Evolutionary conservation across 1,139 yeast genomes (phyloP), one percentile per base, ranked within the genome.

Genomic region (Suhomyces coccinellae): DNA sequence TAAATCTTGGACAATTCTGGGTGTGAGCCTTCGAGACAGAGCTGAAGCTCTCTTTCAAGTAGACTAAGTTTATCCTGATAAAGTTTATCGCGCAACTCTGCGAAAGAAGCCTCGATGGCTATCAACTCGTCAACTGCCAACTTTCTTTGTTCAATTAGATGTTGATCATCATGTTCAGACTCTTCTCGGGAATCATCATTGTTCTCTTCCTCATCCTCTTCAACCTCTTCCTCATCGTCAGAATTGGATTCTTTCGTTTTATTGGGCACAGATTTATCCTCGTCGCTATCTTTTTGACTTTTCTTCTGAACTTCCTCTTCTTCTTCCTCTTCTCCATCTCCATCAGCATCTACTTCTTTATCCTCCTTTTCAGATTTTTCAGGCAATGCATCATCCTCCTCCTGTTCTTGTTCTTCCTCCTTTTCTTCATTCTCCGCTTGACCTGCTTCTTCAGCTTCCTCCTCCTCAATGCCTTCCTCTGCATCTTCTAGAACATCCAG

Each of bases 1-100:
- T 87, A 86, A 27, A 78, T 76, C 52, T 76, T 76, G n/a, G 80
- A 63, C 36, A 79, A 66, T 57, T 91, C 97, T 0, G 98, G 98
- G 62, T 93, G 99, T 17, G 91, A 80, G 6, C 97, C 97, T 54
- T 85, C 87, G 29, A 85, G 71, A 66, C 98, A 91, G 74, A 91
- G 79, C 57, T 86, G 87, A 50, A 91, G 71, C 64, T 93, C 98
- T 38, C 87, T 85, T 55, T 87, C 89, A 51, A 87, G 75, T 50
- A 87, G 78, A 40, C 79, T 73, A 62, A 90, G 71, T 62, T 88
- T 90, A 62, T 85, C 88, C 49, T 83, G 86, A 58, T 82, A 86
- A 35, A 86, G 66, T 61, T 79, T 78, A 63, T 93, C 98, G 52
- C 97, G 80, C 49, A 91, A 72, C 52, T 80, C 76, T 3, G 98